Percentiles rank a stretch among this genome's conserved stretches.
phyloP scores from a whole-genome alignment of 2,329 filamentous ascomycete species.

The Diaporthe eres region DNA sequence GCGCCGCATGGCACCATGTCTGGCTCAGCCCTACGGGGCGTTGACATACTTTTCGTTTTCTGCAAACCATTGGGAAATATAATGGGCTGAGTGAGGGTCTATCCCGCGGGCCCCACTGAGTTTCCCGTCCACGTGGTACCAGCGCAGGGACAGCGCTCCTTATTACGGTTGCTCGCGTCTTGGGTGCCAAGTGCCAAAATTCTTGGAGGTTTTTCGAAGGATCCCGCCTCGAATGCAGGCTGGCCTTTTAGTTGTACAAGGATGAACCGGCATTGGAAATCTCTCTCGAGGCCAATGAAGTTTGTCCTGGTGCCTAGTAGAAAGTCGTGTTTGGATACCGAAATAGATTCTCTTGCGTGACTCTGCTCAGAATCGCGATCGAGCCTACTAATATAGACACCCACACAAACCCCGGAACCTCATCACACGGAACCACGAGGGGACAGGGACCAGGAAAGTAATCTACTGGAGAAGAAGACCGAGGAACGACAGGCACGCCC shows the following conservation, averaged over 20 bases:
- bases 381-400: neutral
- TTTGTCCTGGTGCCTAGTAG: neutral
- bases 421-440: neutral
- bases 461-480: neutral
- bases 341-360: neutral
- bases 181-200: conserved; percentile 6
- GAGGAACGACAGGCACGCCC: neutral
- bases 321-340: neutral
- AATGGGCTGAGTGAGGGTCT: neutral
- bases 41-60: neutral
- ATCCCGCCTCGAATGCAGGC: neutral
- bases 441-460: neutral
- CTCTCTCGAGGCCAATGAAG: too few relatives aligned
- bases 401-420: neutral
- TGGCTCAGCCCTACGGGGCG: conserved; percentile 27
- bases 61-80: neutral
- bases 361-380: neutral
- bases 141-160: neutral
- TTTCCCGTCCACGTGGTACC: conserved; percentile 20
- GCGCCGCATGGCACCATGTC: neutral
- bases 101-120: neutral
- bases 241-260: neutral
- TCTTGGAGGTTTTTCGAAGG: neutral
- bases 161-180: neutral
- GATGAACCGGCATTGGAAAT: too few relatives aligned